Conservation (phyloP, 2,329 filamentous ascomycete genomes). For the Knufia petricola region DNA sequence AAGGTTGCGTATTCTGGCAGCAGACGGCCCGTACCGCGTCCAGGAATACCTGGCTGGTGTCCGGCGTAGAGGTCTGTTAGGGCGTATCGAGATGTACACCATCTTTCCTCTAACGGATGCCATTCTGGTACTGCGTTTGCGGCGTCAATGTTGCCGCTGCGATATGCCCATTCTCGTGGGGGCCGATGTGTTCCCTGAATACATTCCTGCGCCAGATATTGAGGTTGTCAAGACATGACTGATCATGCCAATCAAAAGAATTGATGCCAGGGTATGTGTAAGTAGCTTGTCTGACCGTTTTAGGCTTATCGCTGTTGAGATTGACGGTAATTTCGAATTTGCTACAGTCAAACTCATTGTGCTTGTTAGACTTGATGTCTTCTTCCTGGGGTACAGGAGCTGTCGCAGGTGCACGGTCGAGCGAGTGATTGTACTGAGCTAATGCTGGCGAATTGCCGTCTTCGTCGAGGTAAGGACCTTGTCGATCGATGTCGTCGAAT, state of each 20-base stretch:
- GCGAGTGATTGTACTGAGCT: background rate
- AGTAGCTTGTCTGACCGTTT: background rate
- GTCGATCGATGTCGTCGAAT: background rate
- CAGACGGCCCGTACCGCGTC: background rate
- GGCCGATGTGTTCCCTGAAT: background rate
- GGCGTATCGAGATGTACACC: background rate
- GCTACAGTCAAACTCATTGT: too few relatives aligned
- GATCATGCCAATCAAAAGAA: background rate
- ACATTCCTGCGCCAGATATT: background rate
- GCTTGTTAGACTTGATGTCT: too few relatives aligned
- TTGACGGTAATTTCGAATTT: too few relatives aligned
- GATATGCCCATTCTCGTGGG: background rate
- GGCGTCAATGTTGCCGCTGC: background rate
- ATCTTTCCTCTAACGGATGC: background rate
- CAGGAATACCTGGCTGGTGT: background rate
- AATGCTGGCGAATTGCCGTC: background rate
- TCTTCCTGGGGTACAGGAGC: too few relatives aligned
- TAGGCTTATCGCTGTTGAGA: background rate
- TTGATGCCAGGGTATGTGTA: background rate
- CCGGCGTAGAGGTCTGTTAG: background rate
- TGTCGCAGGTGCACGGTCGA: background rate
- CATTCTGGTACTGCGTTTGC: background rate
- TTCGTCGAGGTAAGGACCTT: background rate
- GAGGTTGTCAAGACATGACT: background rate
- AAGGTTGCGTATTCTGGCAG: background rate